phyloP scores from a whole-genome alignment of 768 basidiomycete species.

The Rhodotorula kratochvilovae region DNA sequence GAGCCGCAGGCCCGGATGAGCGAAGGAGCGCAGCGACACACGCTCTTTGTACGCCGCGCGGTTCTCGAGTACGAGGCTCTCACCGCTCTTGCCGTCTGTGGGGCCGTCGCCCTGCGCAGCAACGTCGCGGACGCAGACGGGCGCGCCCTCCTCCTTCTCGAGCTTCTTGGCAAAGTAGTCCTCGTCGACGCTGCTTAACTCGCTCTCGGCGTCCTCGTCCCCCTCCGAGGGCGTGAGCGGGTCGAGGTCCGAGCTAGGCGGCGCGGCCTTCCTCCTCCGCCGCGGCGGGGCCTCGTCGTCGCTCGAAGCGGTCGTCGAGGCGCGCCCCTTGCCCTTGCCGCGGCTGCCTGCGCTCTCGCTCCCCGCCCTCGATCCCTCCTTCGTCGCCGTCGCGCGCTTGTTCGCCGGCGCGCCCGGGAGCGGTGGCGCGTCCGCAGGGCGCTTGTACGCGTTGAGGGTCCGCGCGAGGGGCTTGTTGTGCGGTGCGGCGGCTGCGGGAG shows the following conservation, averaged over 20 bases:
- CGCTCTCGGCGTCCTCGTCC: not conserved
- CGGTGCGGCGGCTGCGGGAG: not conserved
- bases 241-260: not conserved
- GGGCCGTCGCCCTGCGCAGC: not conserved
- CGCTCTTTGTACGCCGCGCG: conserved; percentile 8
- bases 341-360: too few species aligned
- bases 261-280: not conserved
- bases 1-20: too few species aligned
- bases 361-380: too few species aligned
- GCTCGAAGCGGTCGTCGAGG: too few species aligned
- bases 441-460: not conserved
- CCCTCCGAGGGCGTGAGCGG: conserved; percentile 4
- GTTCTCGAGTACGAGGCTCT: conserved; percentile 17
- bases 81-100: conserved; percentile 5
- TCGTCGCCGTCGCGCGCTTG: not conserved
- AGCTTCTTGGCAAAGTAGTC: conserved; percentile 10
- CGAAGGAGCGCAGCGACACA: not conserved
- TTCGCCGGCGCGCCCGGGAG: not conserved
- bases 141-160: conserved; percentile 6
- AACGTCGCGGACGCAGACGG: conserved; percentile 2
- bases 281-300: not conserved
- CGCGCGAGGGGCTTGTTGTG: not conserved
- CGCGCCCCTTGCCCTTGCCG: not conserved
- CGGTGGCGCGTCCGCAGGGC: not conserved
- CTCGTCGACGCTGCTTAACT: conserved; percentile 12